Evolutionary conservation across 2,329 filamentous ascomycete species (phyloP).

Genomic region (Mollisia scopiformis): DNA sequence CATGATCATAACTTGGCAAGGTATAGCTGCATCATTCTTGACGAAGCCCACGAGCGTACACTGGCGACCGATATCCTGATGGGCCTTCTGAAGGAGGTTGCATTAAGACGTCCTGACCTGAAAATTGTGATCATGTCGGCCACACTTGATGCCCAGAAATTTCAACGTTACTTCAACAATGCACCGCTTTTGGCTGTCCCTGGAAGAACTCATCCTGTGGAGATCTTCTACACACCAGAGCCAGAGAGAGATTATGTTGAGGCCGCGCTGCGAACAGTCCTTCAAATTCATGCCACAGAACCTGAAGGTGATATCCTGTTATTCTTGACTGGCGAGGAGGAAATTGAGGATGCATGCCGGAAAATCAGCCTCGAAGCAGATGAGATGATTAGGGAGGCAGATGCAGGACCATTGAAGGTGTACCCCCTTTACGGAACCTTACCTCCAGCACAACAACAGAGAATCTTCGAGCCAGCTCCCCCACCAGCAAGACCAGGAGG

Average conservation of each 20-base stretch:
- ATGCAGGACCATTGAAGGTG: constrained; percentile 85
- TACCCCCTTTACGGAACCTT: constrained; percentile 95
- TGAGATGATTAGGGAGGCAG: constrained; percentile 88
- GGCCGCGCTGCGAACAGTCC: constrained; percentile 88
- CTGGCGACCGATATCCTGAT: constrained; percentile 97
- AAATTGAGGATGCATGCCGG: constrained; percentile 94
- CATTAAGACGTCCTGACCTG: constrained; percentile 79
- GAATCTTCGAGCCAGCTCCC: constrained; percentile 91
- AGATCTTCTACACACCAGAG: constrained; percentile 98
- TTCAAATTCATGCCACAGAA: constrained; percentile 95
- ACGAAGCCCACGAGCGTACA: constrained; percentile 97
- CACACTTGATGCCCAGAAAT: constrained; percentile 96
- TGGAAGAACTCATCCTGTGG: constrained; percentile 92
- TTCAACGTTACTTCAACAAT: constrained; percentile 95
- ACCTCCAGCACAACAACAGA: constrained; percentile 90
- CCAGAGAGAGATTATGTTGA: constrained; percentile 97
- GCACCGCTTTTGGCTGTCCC: constrained; percentile 93
- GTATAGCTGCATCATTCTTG: constrained; percentile 97
- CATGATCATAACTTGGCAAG: constrained; percentile 89
- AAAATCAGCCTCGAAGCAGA: constrained; percentile 91
- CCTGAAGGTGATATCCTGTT: constrained; percentile 89
- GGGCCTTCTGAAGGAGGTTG: constrained; percentile 91
- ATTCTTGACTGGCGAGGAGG: constrained; percentile 96
- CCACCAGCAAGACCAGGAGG: constrained; percentile 73
- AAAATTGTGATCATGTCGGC: constrained; percentile 99